Percentiles rank a stretch among this genome's conserved stretches.
Evolutionary conservation across 352 stramenopile genomes (phyloP).

Genomic region (Globisporangium solare): DNA sequence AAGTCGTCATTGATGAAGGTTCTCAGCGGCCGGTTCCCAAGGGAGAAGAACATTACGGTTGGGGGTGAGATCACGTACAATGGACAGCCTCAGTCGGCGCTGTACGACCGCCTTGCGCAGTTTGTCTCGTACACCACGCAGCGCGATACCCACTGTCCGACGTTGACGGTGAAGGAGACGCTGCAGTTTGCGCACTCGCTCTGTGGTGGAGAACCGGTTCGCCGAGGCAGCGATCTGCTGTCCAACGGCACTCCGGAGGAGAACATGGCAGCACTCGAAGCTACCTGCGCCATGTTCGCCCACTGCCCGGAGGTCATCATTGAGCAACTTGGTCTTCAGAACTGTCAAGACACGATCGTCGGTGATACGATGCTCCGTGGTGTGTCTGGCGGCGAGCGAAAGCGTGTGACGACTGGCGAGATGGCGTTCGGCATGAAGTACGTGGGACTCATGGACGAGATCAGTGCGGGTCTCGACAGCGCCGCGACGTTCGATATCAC

Average conservation of each 20-base stretch:
- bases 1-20: too few relatives aligned
- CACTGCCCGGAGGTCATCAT: slow-evolving; percentile 55
- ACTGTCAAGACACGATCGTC: too few relatives aligned
- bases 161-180: slow-evolving; percentile 45
- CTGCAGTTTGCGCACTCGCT: slow-evolving; percentile 49
- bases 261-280: slow-evolving; percentile 33
- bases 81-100: slow-evolving; percentile 28
- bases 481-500: slow-evolving; percentile 58
- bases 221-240: slow-evolving; percentile 25
- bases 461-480: slow-evolving; percentile 56
- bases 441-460: slow-evolving; percentile 81
- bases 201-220: slow-evolving; percentile 32
- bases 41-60: slow-evolving; percentile 33
- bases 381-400: too few relatives aligned
- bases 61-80: slow-evolving; percentile 56
- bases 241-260: slow-evolving; percentile 34
- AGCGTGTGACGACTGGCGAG: too few relatives aligned
- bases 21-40: slow-evolving; percentile 41
- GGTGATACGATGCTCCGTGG: too few relatives aligned
- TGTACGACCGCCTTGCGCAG: too few relatives aligned
- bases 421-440: slow-evolving; percentile 73
- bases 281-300: slow-evolving; percentile 26
- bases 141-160: slow-evolving; percentile 41
- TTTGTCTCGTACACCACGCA: slow-evolving; percentile 51
- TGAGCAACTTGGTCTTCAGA: slow-evolving; percentile 36